Evolutionary conservation across 2,329 filamentous ascomycete species (phyloP).

Genomic region (Alternaria hordeiaustralica): DNA sequence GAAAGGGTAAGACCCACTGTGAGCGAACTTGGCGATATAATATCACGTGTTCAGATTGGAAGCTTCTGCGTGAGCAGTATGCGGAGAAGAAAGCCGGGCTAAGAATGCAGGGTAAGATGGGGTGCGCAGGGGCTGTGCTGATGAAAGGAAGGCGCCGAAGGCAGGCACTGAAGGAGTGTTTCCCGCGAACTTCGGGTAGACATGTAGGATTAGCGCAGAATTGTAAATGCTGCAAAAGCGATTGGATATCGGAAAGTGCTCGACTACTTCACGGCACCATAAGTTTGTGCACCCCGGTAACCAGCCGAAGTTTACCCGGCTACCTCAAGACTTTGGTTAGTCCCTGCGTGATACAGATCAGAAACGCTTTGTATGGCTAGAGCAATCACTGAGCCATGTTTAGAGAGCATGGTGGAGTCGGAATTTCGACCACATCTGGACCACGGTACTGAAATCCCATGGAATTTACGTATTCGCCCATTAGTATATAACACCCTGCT

Average conservation of each 20-base stretch:
- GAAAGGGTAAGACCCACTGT: conserved; percentile 28
- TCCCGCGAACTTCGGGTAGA: conserved; percentile 13
- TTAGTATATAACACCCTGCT: neutral
- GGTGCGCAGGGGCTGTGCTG: neutral
- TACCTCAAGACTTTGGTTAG: neutral
- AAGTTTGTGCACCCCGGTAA: no score
- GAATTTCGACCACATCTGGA: neutral
- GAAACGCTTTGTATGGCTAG: neutral
- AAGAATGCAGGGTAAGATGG: neutral
- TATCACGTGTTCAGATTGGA: conserved; percentile 27
- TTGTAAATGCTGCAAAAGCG: neutral
- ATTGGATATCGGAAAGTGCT: neutral
- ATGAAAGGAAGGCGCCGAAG: neutral
- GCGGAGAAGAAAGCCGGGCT: neutral
- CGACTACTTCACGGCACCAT: neutral
- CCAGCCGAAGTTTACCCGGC: neutral
- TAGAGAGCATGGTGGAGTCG: neutral
- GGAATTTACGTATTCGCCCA: neutral
- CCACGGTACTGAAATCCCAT: neutral
- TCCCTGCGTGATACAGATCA: neutral
- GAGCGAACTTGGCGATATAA: conserved; percentile 32
- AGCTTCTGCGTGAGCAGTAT: neutral
- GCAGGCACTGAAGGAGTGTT: conserved; percentile 3
- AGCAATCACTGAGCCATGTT: neutral
- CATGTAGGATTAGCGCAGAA: neutral